These are phyloP conservation scores for Pseudogymnoascus sp. DNA, from an alignment of 2,329 filamentous ascomycete genomes.

Conservation along the genomic window DNA sequence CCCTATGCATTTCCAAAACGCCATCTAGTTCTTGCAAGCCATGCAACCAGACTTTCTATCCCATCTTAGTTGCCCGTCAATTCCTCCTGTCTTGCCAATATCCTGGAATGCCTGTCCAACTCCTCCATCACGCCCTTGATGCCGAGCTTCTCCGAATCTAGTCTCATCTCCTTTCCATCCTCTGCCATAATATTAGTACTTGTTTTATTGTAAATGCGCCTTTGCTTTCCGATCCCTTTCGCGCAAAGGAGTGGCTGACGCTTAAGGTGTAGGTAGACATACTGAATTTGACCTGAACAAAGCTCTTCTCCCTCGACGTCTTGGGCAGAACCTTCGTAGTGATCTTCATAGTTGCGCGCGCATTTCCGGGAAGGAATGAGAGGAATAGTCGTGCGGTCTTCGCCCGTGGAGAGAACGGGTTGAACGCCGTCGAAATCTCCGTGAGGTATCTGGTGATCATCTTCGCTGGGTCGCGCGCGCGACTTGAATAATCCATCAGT, in stretches of 20 bases:
- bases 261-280: slow-evolving; percentile 25
- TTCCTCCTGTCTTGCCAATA: slow-evolving; percentile 75
- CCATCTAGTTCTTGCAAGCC: slow-evolving; percentile 3
- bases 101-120: slow-evolving; percentile 80
- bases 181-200: slow-evolving; percentile 45
- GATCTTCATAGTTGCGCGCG: slow-evolving; percentile 70
- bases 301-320: slow-evolving; percentile 58
- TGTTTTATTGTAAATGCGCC: background rate
- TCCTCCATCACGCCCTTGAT: slow-evolving; percentile 85
- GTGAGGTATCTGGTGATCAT: slow-evolving; percentile 88
- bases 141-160: slow-evolving; percentile 72
- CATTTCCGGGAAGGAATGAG: slow-evolving; percentile 72
- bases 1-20: slow-evolving; percentile 10
- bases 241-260: background rate
- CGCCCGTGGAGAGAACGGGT: slow-evolving; percentile 74
- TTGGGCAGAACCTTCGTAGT: slow-evolving; percentile 69
- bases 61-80: slow-evolving; percentile 42
- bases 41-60: background rate
- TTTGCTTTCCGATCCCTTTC: background rate
- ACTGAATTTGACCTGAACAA: slow-evolving; percentile 81
- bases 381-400: slow-evolving; percentile 86
- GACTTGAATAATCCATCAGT: background rate
- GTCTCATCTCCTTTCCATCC: slow-evolving; percentile 83
- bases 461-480: slow-evolving; percentile 24
- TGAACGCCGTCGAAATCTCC: slow-evolving; percentile 79